These are phyloP conservation scores for Exsudoporus frostii DNA, from an alignment of 768 basidiomycete species.

Conservation along the genomic window DNA sequence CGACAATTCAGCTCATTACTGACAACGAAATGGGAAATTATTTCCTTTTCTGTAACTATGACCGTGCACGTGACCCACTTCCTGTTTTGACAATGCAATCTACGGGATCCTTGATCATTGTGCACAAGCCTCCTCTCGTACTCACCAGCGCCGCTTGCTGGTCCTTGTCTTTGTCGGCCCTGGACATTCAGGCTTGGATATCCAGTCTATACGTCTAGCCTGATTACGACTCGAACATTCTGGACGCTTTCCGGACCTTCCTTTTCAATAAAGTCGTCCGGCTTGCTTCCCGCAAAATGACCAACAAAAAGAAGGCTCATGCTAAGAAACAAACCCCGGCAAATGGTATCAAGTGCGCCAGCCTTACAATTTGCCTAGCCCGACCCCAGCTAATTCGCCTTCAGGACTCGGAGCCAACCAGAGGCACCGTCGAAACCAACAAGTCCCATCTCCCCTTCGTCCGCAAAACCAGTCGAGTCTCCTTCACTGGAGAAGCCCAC, in stretches of 20 bases:
- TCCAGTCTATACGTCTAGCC: background rate
- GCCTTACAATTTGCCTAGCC: background rate
- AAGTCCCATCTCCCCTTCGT: constrained; percentile 17
- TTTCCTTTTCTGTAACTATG: constrained; percentile 3
- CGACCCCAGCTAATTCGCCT: constrained; percentile 5
- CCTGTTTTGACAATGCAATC: constrained; percentile 7
- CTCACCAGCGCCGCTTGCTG: background rate
- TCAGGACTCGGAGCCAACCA: constrained; percentile 17
- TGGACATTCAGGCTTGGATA: background rate
- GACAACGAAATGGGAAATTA: constrained; percentile 4
- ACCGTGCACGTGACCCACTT: constrained; percentile 7
- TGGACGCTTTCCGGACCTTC: constrained; percentile 8
- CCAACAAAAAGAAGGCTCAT: constrained; percentile 31
- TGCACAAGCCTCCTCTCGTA: background rate
- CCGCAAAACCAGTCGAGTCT: constrained; percentile 6
- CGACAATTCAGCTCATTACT: background rate
- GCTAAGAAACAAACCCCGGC: constrained; percentile 29
- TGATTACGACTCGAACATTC: background rate
- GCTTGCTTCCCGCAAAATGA: constrained; percentile 18
- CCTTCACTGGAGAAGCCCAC: constrained; percentile 15
- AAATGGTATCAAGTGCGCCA: constrained; percentile 24
- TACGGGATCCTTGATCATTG: background rate
- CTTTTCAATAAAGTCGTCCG: background rate
- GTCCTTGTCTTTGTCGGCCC: background rate
- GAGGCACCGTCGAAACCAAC: constrained; percentile 8